Evolutionary conservation across 1,139 yeast genomes (phyloP).

Genomic region (Lodderomyces beijingensis): DNA sequence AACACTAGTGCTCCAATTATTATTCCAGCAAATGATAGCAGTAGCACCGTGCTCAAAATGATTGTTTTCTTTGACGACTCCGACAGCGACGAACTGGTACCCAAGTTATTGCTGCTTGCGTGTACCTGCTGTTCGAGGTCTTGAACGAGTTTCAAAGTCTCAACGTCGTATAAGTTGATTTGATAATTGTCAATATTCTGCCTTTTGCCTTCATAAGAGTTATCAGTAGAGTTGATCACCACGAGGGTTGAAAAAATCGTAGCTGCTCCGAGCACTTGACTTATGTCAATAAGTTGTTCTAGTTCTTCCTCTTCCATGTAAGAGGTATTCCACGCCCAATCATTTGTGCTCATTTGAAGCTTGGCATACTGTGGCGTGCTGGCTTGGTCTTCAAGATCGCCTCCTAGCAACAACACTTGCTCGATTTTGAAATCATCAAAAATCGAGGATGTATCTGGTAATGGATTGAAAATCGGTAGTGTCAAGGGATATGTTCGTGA

Average conservation of each 20-base stretch:
- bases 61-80: slow-evolving; percentile 18
- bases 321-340: slow-evolving; percentile 31
- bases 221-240: slow-evolving; percentile 23
- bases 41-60: slow-evolving; percentile 35
- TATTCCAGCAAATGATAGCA: slow-evolving; percentile 22
- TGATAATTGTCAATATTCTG: slow-evolving; percentile 17
- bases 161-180: slow-evolving; percentile 24
- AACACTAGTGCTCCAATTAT: slow-evolving; percentile 15
- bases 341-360: slow-evolving; percentile 22
- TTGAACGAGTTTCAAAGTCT: slow-evolving; percentile 18
- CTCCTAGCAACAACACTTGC: slow-evolving; percentile 36
- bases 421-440: slow-evolving; percentile 19
- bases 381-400: slow-evolving; percentile 14
- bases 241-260: slow-evolving; percentile 42
- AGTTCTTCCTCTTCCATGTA: slow-evolving; percentile 2
- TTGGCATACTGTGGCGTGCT: slow-evolving; percentile 23
- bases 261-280: slow-evolving; percentile 37
- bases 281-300: background rate
- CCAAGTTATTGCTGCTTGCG: slow-evolving; percentile 2
- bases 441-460: slow-evolving; percentile 18
- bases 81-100: slow-evolving; percentile 5
- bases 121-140: slow-evolving; percentile 15
- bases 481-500: slow-evolving; percentile 29
- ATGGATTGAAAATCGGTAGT: slow-evolving; percentile 33
- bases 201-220: slow-evolving; percentile 6